A percentile compares a stretch with the other conserved stretches of the same genome.
phyloP scores from a whole-genome alignment of 176 grass and related monocot genomes.

The Guadua angustifolia region DNA sequence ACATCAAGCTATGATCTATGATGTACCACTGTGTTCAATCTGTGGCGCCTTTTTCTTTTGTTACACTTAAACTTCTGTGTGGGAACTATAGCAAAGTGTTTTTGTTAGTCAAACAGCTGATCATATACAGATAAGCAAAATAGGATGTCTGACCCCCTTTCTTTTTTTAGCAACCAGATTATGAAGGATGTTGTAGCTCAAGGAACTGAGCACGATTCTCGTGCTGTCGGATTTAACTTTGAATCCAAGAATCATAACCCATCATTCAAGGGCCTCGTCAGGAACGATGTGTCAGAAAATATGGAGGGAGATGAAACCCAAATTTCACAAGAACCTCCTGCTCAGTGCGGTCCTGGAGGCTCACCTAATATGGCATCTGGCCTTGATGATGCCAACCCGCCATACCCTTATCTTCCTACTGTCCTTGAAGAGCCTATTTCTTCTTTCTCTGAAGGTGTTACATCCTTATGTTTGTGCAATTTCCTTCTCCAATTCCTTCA shows the following conservation, averaged over 20 bases:
- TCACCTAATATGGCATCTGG: constrained; percentile 60
- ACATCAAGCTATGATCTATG: neutral
- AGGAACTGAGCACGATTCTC: constrained; percentile 39
- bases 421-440: constrained; percentile 83
- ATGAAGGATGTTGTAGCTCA: constrained; percentile 42
- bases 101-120: constrained; percentile 18
- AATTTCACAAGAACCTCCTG: constrained; percentile 66
- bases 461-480: constrained; percentile 30
- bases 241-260: constrained; percentile 68
- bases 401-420: constrained; percentile 82
- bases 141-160: constrained; percentile 19
- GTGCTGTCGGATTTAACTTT: constrained; percentile 53
- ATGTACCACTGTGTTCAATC: constrained; percentile 21
- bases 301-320: constrained; percentile 50
- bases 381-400: constrained; percentile 62
- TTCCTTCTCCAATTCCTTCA: constrained; percentile 19
- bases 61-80: constrained; percentile 20
- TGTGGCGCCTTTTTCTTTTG: neutral
- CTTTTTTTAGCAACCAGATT: constrained; percentile 39
- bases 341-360: constrained; percentile 66
- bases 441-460: constrained; percentile 88
- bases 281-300: constrained; percentile 58
- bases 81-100: neutral
- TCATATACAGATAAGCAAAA: neutral
- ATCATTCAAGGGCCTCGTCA: constrained; percentile 69